A percentile compares a stretch with the other conserved stretches of the same genome.
These are phyloP conservation scores for Wickerhamomyces sp. DNA, from an alignment of 1,139 yeast species.

Conservation along the genomic window DNA sequence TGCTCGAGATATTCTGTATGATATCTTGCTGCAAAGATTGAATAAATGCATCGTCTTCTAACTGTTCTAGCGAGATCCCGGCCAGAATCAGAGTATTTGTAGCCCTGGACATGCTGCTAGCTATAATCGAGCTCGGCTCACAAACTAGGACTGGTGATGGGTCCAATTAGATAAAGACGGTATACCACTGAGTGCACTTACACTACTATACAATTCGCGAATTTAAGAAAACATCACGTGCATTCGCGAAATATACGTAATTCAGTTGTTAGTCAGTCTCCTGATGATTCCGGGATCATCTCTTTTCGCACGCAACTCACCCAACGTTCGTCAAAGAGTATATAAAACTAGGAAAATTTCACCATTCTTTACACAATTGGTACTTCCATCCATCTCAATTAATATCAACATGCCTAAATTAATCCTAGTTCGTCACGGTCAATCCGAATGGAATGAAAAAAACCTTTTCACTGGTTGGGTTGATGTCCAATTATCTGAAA, in stretches of 20 bases:
- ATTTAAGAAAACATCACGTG: too few species aligned
- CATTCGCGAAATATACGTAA: too few species aligned
- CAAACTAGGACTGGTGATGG: too few species aligned
- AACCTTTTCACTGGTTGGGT: conserved; percentile 99
- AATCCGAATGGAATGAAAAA: conserved; percentile 98
- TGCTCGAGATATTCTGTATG: conserved; percentile 5
- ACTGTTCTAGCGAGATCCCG: conserved; percentile 7
- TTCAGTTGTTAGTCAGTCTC: too few species aligned
- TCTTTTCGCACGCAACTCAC: neutral
- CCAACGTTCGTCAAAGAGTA: neutral
- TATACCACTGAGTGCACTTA: too few species aligned
- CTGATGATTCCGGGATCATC: conserved; percentile 2
- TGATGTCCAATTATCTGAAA: conserved; percentile 80
- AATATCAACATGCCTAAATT: conserved; percentile 53
- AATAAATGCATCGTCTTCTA: conserved; percentile 12
- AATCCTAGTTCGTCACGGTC: conserved; percentile 94
- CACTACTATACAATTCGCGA: too few species aligned
- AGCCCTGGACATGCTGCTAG: conserved; percentile 1
- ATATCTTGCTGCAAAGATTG: conserved; percentile 15
- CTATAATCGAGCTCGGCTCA: neutral
- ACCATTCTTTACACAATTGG: neutral
- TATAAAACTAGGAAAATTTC: neutral
- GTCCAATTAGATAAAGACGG: too few species aligned
- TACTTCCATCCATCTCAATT: neutral
- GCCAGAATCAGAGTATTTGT: conserved; percentile 21